phyloP scores from a whole-genome alignment of 208 protist species.

The Balamuthia mandrillaris region DNA sequence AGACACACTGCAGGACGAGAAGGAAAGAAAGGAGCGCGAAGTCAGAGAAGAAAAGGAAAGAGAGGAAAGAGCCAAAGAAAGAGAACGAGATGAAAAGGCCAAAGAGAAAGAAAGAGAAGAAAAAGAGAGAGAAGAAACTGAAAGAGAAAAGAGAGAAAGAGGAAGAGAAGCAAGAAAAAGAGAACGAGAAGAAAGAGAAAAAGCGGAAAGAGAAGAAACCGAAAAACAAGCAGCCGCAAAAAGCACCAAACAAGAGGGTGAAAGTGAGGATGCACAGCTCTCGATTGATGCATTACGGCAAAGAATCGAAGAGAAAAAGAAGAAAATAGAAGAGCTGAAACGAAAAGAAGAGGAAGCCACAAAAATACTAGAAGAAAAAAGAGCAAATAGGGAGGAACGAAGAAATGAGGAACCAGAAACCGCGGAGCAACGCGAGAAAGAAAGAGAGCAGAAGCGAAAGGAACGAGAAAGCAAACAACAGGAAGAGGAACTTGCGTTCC shows the following conservation, averaged over 20 bases:
- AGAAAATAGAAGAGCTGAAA: neutral
- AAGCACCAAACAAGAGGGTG: neutral
- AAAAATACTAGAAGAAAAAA: neutral
- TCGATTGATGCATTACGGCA: neutral
- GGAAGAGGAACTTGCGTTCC: neutral
- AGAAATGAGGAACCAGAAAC: neutral
- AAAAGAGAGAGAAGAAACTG: neutral
- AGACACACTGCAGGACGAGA: neutral
- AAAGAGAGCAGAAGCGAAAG: neutral
- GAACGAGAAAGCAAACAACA: neutral
- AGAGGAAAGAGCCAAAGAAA: neutral
- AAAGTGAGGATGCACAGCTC: neutral
- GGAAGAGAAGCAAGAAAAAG: neutral
- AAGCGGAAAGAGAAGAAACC: neutral
- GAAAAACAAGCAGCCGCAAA: neutral
- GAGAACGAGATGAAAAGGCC: too few relatives aligned
- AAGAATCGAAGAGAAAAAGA: neutral
- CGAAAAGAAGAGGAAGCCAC: too few relatives aligned
- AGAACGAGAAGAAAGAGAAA: neutral
- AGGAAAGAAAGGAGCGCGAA: neutral
- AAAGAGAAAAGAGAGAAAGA: neutral
- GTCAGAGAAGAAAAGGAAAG: neutral
- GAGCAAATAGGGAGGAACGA: neutral
- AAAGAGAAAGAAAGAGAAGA: neutral
- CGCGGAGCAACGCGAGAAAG: neutral